These are phyloP conservation scores for Phialophora chinensis DNA, from an alignment of 2,329 filamentous ascomycete species.

Conservation along the genomic window DNA sequence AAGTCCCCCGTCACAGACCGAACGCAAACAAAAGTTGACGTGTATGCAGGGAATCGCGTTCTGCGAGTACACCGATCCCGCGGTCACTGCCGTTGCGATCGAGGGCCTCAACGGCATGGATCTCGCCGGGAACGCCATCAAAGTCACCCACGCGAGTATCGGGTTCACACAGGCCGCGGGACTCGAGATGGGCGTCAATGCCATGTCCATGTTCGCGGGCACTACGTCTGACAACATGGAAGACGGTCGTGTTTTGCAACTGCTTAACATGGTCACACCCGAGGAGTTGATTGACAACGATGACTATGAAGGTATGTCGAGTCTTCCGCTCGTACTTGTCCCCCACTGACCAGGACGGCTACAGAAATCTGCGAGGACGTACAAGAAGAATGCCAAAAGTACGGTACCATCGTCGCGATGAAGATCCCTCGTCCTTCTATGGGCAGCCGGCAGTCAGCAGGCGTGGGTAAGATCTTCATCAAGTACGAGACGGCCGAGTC, in stretches of 20 bases:
- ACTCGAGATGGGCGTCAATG: constrained; percentile 93
- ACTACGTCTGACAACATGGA: constrained; percentile 81
- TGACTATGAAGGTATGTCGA: constrained; percentile 81
- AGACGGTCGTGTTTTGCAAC: constrained; percentile 81
- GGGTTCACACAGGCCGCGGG: constrained; percentile 91
- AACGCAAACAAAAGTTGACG: neutral
- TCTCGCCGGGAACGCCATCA: constrained; percentile 83
- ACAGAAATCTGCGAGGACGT: constrained; percentile 97
- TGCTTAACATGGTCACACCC: constrained; percentile 97
- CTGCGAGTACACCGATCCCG: constrained; percentile 85
- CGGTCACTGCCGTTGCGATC: constrained; percentile 78
- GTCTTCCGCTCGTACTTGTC: constrained; percentile 8
- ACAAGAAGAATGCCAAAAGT: constrained; percentile 90
- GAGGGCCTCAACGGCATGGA: constrained; percentile 93
- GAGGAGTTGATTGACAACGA: constrained; percentile 94
- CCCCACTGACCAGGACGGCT: neutral
- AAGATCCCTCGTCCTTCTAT: constrained; percentile 90
- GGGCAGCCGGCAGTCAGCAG: constrained; percentile 80
- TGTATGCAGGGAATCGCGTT: constrained; percentile 82
- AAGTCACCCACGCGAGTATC: constrained; percentile 86
- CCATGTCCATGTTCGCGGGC: constrained; percentile 96
- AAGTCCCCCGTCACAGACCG: constrained; percentile 49
- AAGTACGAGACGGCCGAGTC: constrained; percentile 82
- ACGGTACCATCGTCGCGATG: constrained; percentile 80
- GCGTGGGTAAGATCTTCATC: constrained; percentile 97